A percentile compares a stretch with the other conserved stretches of the same genome.
phyloP scores from a whole-genome alignment of 2,329 filamentous ascomycete species.

The Endoconidiophora laricicola region DNA sequence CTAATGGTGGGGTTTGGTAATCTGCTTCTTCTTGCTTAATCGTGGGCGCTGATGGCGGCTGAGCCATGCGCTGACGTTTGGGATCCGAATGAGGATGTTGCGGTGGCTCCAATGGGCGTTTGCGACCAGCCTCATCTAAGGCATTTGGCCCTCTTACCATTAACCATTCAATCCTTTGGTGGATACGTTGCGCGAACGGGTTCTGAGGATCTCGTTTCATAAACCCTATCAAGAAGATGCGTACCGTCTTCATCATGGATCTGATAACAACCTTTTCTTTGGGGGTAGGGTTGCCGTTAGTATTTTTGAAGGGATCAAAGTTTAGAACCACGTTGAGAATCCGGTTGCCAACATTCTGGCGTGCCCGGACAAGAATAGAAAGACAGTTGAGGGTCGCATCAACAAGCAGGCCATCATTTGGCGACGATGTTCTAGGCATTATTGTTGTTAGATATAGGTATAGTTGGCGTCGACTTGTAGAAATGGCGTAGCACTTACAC shows the following conservation, averaged over 20 bases:
- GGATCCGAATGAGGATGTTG: constrained; percentile 57
- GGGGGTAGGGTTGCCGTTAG: constrained; percentile 55
- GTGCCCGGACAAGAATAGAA: constrained; percentile 63
- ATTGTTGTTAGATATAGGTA: not conserved
- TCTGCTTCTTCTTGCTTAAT: not conserved
- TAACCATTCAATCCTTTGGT: constrained; percentile 71
- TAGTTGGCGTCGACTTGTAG: not conserved
- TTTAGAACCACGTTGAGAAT: constrained; percentile 72
- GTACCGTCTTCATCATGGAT: constrained; percentile 88
- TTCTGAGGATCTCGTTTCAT: constrained; percentile 71
- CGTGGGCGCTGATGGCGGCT: constrained; percentile 20
- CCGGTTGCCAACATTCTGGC: constrained; percentile 66
- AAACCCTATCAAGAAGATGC: constrained; percentile 68
- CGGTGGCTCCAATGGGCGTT: constrained; percentile 56
- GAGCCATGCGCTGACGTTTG: constrained; percentile 62
- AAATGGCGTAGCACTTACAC: constrained; percentile 1
- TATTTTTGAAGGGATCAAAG: constrained; percentile 79
- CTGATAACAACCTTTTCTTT: constrained; percentile 68
- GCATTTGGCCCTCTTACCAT: constrained; percentile 62
- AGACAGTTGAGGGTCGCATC: constrained; percentile 86
- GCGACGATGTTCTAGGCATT: constrained; percentile 10
- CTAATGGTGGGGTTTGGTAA: constrained; percentile 50
- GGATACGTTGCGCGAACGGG: constrained; percentile 58
- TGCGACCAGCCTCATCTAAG: constrained; percentile 62
- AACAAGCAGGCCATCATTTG: constrained; percentile 70